These are phyloP conservation scores for Russula olivacea DNA, from an alignment of 768 basidiomycete species.

Conservation along the genomic window DNA sequence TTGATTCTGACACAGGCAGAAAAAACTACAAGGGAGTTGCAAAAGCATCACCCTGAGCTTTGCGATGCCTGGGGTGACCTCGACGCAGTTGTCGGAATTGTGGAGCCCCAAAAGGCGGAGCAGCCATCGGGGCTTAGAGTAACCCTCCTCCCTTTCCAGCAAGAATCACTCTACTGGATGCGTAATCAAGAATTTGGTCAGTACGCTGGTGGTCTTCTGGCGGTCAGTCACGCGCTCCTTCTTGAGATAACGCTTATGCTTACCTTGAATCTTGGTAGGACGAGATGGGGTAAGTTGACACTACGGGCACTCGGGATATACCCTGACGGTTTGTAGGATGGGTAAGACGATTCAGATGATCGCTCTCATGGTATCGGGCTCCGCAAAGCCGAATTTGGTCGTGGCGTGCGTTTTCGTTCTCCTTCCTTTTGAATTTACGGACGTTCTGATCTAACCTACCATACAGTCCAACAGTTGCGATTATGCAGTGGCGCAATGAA, in stretches of 20 bases:
- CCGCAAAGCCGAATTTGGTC: constrained; percentile 78
- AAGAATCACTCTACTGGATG: constrained; percentile 96
- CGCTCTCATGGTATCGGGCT: constrained; percentile 74
- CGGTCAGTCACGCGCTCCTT: constrained; percentile 43
- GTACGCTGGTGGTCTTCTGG: constrained; percentile 91
- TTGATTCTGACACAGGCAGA: constrained; percentile 49
- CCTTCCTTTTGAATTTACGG: neutral
- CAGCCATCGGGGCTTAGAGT: constrained; percentile 84
- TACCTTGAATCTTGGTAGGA: constrained; percentile 44
- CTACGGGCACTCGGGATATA: constrained; percentile 6
- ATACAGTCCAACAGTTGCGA: constrained; percentile 45
- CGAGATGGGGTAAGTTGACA: constrained; percentile 73
- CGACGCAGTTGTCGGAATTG: constrained; percentile 51
- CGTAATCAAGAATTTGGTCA: constrained; percentile 79
- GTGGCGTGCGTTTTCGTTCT: constrained; percentile 61
- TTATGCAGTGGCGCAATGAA: constrained; percentile 90
- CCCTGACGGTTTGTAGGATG: constrained; percentile 49
- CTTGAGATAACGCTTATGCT: constrained; percentile 3
- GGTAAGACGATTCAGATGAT: constrained; percentile 98
- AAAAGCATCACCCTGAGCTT: constrained; percentile 73
- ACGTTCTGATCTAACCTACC: neutral
- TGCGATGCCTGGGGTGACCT: constrained; percentile 84
- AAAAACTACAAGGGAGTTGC: constrained; percentile 55
- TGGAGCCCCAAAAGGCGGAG: constrained; percentile 60
- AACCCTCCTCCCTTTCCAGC: constrained; percentile 88